These are phyloP conservation scores for Grosmannia serpens DNA, from an alignment of 2,329 filamentous ascomycete species.

Conservation along the genomic window DNA sequence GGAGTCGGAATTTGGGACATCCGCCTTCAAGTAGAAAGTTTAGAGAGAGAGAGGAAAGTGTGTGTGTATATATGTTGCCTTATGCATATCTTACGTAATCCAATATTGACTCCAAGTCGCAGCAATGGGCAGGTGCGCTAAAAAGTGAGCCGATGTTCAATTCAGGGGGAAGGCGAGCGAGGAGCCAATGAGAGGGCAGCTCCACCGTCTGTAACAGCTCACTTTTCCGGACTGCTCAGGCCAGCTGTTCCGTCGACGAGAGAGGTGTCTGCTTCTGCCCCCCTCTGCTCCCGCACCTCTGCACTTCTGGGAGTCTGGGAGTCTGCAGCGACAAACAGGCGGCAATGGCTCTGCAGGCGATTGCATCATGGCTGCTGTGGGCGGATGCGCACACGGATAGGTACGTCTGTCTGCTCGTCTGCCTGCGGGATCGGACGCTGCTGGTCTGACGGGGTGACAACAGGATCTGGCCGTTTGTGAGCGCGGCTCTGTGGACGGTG, in stretches of 20 bases:
- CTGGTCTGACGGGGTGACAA: neutral
- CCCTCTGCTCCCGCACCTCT: too few species aligned
- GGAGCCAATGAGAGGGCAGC: too few species aligned
- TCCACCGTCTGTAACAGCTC: neutral
- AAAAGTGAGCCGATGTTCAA: neutral
- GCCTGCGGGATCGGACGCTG: too few species aligned
- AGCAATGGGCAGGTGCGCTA: neutral
- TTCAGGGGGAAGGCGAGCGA: too few species aligned
- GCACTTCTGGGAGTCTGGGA: too few species aligned
- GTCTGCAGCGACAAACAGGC: neutral
- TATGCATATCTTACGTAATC: neutral
- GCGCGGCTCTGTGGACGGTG: slow-evolving; percentile 6
- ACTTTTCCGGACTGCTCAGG: neutral
- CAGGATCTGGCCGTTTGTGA: neutral
- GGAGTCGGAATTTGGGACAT: neutral
- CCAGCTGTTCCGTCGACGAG: neutral
- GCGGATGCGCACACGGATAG: neutral
- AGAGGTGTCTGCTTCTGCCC: too few species aligned
- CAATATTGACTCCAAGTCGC: neutral
- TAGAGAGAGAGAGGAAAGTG: neutral
- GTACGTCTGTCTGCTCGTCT: too few species aligned
- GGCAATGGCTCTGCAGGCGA: slow-evolving; percentile 1
- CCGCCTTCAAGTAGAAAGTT: neutral
- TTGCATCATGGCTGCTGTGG: slow-evolving; percentile 2
- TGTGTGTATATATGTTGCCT: neutral